phyloP scores from a whole-genome alignment of 2,329 filamentous ascomycete genomes.

The Pseudogymnoascus sp. region DNA sequence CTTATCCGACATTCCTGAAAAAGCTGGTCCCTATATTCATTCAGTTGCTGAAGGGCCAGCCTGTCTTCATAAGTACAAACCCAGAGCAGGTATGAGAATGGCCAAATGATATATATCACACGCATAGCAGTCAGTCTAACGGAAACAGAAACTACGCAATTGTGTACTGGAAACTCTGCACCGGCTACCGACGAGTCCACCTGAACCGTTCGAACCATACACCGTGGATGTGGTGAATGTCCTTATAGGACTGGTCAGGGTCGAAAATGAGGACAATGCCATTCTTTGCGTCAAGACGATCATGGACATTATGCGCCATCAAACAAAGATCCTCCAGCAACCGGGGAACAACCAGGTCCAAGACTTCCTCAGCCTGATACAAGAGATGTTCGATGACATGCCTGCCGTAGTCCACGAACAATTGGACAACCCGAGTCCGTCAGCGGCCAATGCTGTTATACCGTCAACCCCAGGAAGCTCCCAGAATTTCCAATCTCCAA shows the following conservation, averaged over 20 bases:
- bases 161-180: constrained; percentile 92
- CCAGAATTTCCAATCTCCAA: constrained; percentile 73
- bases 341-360: constrained; percentile 61
- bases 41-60: constrained; percentile 73
- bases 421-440: constrained; percentile 67
- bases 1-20: constrained; percentile 74
- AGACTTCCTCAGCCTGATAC: constrained; percentile 81
- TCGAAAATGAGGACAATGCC: constrained; percentile 97
- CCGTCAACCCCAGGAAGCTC: constrained; percentile 60
- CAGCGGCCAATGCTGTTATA: constrained; percentile 44
- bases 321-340: constrained; percentile 66
- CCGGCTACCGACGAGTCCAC: constrained; percentile 65
- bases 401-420: constrained; percentile 91
- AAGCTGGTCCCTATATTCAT: constrained; percentile 87
- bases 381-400: constrained; percentile 94
- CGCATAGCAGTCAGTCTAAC: background rate
- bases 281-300: constrained; percentile 97
- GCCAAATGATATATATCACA: constrained; percentile 9
- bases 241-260: constrained; percentile 77
- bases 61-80: constrained; percentile 85
- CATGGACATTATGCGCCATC: constrained; percentile 91
- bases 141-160: constrained; percentile 70
- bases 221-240: constrained; percentile 84
- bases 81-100: constrained; percentile 65
- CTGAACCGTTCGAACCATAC: constrained; percentile 79